A percentile compares a stretch with the other conserved stretches of the same genome.
Conservation (phyloP, 345 rosid genomes). For the Hibiscus mutabilis region DNA sequence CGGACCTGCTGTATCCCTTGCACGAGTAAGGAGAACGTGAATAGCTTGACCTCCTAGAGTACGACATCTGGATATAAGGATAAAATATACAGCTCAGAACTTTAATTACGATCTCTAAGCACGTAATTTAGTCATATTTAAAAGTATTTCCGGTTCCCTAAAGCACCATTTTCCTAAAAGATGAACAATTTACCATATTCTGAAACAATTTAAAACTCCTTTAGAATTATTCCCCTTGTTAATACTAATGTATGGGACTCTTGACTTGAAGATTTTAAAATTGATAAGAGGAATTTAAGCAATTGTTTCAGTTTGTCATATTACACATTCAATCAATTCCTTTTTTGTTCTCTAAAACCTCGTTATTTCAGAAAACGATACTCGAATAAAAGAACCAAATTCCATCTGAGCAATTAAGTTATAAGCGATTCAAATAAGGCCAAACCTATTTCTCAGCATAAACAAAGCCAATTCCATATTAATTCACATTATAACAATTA, state of each 20-base stretch:
- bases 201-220: no score
- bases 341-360: background rate
- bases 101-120: background rate
- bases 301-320: background rate
- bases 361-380: background rate
- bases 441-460: background rate
- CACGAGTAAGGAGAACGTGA: slow-evolving; percentile 53
- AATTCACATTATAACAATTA: background rate
- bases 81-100: background rate
- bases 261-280: background rate
- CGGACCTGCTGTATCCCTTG: slow-evolving; percentile 37
- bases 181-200: no score
- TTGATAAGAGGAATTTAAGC: no score
- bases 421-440: background rate
- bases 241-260: background rate
- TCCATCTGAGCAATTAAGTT: background rate
- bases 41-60: slow-evolving; percentile 61
- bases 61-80: slow-evolving; percentile 54
- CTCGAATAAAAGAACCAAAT: background rate
- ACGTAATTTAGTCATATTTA: background rate
- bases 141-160: background rate
- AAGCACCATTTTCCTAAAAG: no score
- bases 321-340: background rate
- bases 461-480: background rate
- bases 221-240: background rate